Evolutionary conservation across 1,284 basidiomycete genomes (phyloP).

Genomic region (Moniliella sp.): DNA sequence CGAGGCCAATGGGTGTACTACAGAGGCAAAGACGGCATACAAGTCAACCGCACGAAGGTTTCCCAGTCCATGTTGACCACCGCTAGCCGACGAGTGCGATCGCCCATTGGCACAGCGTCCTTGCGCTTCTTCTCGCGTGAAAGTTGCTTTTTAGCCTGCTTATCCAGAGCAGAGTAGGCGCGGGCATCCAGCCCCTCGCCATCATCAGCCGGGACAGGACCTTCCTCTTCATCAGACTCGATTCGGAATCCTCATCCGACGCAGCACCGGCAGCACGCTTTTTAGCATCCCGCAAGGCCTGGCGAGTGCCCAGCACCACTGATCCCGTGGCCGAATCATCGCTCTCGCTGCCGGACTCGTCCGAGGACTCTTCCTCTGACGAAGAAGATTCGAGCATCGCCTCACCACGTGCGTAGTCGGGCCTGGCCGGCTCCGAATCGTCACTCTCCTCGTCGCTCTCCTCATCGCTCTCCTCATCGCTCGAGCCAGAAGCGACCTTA

Average conservation of each 20-base stretch:
- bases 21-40: slow-evolving; percentile 75
- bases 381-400: slow-evolving; percentile 16
- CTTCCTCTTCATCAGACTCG: slow-evolving; percentile 7
- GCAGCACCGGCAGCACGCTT: background rate
- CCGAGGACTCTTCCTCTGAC: slow-evolving; percentile 7
- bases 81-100: slow-evolving; percentile 45
- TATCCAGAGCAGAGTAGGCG: no score
- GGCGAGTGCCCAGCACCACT: background rate
- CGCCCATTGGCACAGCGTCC: slow-evolving; percentile 13
- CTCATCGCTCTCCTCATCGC: slow-evolving; percentile 12
- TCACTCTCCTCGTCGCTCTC: slow-evolving; percentile 4
- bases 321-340: slow-evolving; percentile 14
- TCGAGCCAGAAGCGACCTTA: slow-evolving; percentile 37
- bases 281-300: background rate
- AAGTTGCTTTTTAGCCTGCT: no score
- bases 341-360: slow-evolving; percentile 6
- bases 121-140: slow-evolving; percentile 35
- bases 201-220: slow-evolving; percentile 13
- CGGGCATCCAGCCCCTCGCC: no score
- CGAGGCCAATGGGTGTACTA: slow-evolving; percentile 40
- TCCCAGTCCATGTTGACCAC: slow-evolving; percentile 98
- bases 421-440: slow-evolving; percentile 5
- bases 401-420: slow-evolving; percentile 70
- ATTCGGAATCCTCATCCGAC: no score
- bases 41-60: slow-evolving; percentile 72